phyloP scores from a whole-genome alignment of 352 stramenopile species.

The Plasmopara viticola region DNA sequence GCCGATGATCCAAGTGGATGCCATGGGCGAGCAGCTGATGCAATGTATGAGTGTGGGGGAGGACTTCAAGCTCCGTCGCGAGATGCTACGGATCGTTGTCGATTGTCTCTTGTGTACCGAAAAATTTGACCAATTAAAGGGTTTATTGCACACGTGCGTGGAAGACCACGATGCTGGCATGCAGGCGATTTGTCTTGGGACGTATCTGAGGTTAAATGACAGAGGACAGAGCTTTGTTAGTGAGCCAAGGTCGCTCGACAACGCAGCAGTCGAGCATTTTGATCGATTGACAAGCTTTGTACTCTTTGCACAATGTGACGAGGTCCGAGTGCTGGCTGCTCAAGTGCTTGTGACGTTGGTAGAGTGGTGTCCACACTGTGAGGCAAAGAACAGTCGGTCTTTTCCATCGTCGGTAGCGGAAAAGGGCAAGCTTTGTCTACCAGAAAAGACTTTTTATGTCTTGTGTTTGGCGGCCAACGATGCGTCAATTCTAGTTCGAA shows the following conservation, averaged over 20 bases:
- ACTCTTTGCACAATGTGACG: conserved; percentile 23
- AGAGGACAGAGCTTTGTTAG: conserved; percentile 19
- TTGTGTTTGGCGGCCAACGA: conserved; percentile 39
- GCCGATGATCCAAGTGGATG: conserved; percentile 77
- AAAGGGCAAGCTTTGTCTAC: conserved; percentile 17
- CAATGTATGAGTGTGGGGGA: conserved; percentile 71
- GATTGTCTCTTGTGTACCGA: conserved; percentile 49
- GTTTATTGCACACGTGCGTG: conserved; percentile 42
- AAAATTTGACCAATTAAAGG: conserved; percentile 35
- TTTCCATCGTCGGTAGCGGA: conserved; percentile 11
- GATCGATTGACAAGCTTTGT: conserved; percentile 29
- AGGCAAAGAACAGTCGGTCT: conserved; percentile 19
- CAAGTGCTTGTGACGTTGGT: conserved; percentile 29
- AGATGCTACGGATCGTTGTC: conserved; percentile 69
- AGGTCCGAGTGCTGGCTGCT: conserved; percentile 27
- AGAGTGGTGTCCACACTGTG: conserved; percentile 19
- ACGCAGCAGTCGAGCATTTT: conserved; percentile 11
- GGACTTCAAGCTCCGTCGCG: conserved; percentile 66
- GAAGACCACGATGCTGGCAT: conserved; percentile 52
- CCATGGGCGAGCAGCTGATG: conserved; percentile 73
- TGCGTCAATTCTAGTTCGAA: conserved; percentile 25
- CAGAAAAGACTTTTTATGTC: conserved; percentile 38
- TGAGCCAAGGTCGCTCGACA: not conserved
- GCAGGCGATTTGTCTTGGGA: conserved; percentile 46
- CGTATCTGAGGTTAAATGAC: conserved; percentile 49